A percentile compares a stretch with the other conserved stretches of the same genome.
Evolutionary conservation across 768 basidiomycete genomes (phyloP).

Genomic region (Mrakia hoshinonis): DNA sequence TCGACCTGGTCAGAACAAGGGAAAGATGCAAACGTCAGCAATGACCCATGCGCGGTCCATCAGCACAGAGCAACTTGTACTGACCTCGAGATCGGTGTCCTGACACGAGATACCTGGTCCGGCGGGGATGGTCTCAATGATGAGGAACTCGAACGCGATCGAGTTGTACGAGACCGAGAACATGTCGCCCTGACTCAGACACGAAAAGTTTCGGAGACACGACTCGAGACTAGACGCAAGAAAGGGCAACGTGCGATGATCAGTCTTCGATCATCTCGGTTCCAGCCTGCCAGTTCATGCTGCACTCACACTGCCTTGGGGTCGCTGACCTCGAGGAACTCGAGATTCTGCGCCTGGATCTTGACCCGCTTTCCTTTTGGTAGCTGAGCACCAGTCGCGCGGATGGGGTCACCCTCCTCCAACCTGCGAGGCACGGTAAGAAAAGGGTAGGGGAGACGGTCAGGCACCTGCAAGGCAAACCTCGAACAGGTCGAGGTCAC

Average conservation of each 20-base stretch:
- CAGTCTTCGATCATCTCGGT: too few relatives aligned
- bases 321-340: constrained; percentile 95
- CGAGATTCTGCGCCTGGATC: constrained; percentile 85
- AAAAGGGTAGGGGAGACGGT: not conserved
- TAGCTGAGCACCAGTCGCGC: constrained; percentile 77
- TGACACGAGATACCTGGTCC: constrained; percentile 79
- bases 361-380: constrained; percentile 94
- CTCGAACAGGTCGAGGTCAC: too few relatives aligned
- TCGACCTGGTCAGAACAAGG: constrained; percentile 51
- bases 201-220: constrained; percentile 84
- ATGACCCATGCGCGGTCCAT: too few relatives aligned
- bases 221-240: constrained; percentile 66
- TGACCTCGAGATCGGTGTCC: constrained; percentile 82
- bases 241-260: too few relatives aligned
- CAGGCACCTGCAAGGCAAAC: too few relatives aligned
- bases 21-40: not conserved
- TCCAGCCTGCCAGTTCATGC: not conserved
- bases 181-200: constrained; percentile 87
- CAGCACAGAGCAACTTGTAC: not conserved
- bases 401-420: constrained; percentile 89
- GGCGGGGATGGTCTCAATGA: constrained; percentile 77
- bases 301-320: constrained; percentile 85
- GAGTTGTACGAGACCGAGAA: constrained; percentile 97
- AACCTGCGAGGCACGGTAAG: constrained; percentile 39
- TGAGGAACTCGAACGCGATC: constrained; percentile 85